These are phyloP conservation scores for Williopsis jadinii DNA, from an alignment of 1,139 yeast species.

Conservation along the genomic window DNA sequence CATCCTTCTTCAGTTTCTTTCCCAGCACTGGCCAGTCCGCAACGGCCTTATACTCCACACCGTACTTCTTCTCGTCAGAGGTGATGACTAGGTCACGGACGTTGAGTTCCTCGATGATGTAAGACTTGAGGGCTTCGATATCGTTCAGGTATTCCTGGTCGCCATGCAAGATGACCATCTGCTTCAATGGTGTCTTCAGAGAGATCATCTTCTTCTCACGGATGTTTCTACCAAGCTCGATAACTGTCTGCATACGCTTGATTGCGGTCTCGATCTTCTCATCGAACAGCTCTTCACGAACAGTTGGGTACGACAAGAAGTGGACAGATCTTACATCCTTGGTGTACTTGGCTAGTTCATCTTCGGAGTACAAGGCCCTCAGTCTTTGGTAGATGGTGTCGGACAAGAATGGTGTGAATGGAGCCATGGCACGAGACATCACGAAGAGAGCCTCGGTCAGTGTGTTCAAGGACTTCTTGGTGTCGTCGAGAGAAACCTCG, in stretches of 20 bases:
- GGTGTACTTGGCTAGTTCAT: slow-evolving; percentile 35
- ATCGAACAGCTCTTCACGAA: slow-evolving; percentile 77
- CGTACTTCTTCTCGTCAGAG: slow-evolving; percentile 84
- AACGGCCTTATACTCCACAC: slow-evolving; percentile 87
- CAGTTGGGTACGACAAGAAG: slow-evolving; percentile 83
- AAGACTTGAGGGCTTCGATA: slow-evolving; percentile 67
- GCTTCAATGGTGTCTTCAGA: slow-evolving; percentile 89
- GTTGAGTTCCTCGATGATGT: slow-evolving; percentile 86
- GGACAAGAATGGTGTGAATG: slow-evolving; percentile 94
- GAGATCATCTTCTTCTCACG: slow-evolving; percentile 95
- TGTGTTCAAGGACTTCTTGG: slow-evolving; percentile 81
- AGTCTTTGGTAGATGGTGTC: slow-evolving; percentile 83
- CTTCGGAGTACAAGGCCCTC: slow-evolving; percentile 50
- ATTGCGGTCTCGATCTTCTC: slow-evolving; percentile 77
- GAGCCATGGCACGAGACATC: slow-evolving; percentile 94
- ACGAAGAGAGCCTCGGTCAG: slow-evolving; percentile 85
- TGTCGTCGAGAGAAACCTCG: slow-evolving; percentile 74
- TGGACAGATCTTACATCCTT: slow-evolving; percentile 81
- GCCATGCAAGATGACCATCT: slow-evolving; percentile 78
- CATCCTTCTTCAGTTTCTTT: slow-evolving; percentile 92
- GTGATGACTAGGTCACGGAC: slow-evolving; percentile 85
- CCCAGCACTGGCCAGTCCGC: slow-evolving; percentile 99
- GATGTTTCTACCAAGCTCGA: slow-evolving; percentile 91
- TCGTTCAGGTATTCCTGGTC: slow-evolving; percentile 71
- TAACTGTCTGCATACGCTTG: slow-evolving; percentile 92